phyloP scores from a whole-genome alignment of 805 yeast species.

The Lachancea lanzarotensis region DNA sequence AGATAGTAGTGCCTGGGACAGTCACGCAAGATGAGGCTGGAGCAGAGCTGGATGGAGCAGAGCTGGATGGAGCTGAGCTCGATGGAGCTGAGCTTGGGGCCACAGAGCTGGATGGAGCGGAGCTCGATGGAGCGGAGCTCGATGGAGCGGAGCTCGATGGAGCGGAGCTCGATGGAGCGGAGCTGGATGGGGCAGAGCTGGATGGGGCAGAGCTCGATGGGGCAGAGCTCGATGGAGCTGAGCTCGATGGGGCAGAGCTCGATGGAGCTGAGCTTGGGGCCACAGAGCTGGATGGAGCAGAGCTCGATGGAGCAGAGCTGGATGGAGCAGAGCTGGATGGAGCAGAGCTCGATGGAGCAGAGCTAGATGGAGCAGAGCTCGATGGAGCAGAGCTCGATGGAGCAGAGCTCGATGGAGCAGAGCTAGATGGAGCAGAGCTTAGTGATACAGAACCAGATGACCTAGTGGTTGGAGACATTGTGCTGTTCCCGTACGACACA shows the following conservation, averaged over 20 bases:
- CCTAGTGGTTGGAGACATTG: too few relatives aligned
- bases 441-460: too few relatives aligned
- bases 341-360: slow-evolving; percentile 1
- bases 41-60: too few relatives aligned
- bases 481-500: too few relatives aligned
- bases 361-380: neutral
- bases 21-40: neutral
- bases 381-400: slow-evolving; percentile 2
- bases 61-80: slow-evolving; percentile 1
- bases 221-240: slow-evolving; percentile 2
- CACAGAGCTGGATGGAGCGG: neutral
- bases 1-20: neutral
- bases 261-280: too few relatives aligned
- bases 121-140: neutral
- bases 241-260: slow-evolving; percentile 1
- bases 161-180: slow-evolving; percentile 1
- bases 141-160: slow-evolving; percentile 2
- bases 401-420: neutral
- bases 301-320: neutral
- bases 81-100: too few relatives aligned
- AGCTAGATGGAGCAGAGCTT: neutral
- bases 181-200: neutral
- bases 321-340: slow-evolving; percentile 2
- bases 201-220: slow-evolving; percentile 1
- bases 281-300: neutral